phyloP scores from a whole-genome alignment of 805 yeast species.

The Lipomyces yamadae region DNA sequence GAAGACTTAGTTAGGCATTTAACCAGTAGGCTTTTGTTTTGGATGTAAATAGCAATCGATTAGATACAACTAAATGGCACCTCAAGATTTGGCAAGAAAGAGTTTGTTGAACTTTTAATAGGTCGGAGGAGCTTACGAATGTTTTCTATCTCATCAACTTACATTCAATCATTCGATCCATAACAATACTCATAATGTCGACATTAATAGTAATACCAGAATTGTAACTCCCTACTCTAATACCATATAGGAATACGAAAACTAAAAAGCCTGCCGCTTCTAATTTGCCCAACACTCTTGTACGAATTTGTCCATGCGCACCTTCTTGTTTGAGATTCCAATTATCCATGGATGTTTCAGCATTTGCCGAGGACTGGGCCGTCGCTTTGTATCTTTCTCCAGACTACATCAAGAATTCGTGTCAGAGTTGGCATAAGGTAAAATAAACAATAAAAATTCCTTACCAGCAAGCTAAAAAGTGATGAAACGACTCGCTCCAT shows the following conservation, averaged over 20 bases:
- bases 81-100: not conserved
- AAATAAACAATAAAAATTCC: conserved; percentile 4
- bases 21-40: not conserved
- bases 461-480: conserved; percentile 67
- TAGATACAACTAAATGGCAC: too few species aligned
- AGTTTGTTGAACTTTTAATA: not conserved
- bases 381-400: conserved; percentile 72
- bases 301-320: conserved; percentile 87
- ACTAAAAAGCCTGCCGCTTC: not conserved
- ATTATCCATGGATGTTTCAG: conserved; percentile 89
- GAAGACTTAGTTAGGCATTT: not conserved
- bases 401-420: conserved; percentile 43
- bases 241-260: not conserved
- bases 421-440: not conserved
- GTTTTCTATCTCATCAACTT: not conserved
- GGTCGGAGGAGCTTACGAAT: not conserved
- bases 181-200: not conserved
- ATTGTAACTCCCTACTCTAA: not conserved
- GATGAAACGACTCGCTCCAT: conserved; percentile 85
- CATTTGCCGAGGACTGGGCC: conserved; percentile 95
- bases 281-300: conserved; percentile 51
- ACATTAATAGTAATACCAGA: not conserved
- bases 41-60: not conserved
- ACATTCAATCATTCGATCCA: not conserved
- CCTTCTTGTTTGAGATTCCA: conserved; percentile 63